Evolutionary conservation across 2,329 filamentous ascomycete species (phyloP), one percentile per base, ranked within the genome.

Genomic region (Fusarium sp.): DNA sequence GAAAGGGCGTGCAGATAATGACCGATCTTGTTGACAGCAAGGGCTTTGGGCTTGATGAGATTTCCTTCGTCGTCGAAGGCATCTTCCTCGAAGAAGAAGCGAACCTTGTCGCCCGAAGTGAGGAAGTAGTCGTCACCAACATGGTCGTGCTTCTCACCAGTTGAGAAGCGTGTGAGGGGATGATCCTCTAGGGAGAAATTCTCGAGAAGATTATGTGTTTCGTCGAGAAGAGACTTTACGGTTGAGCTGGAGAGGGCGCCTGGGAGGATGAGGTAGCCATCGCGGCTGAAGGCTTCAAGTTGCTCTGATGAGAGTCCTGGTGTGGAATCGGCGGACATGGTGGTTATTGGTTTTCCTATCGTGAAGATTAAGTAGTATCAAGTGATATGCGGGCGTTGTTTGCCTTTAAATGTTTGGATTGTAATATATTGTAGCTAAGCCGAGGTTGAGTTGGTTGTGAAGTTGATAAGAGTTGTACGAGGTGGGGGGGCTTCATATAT

Each of bases 21-120:
- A 4, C 93, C 91, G 76, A 94, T 94, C 81, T 94, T 93, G 84
- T 98, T 99, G 77, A 99, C 92, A 56, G 96, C 93, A 55, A 86
- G 88, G 66, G 92, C 84, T 79, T 97, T 97, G 39, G 94, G 93
- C 73, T 94, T 94, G 13, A 82, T 83, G 5, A 98, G 88, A 2
- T 83, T 81, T 39, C 92, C 91, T 0, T 80, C 75, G 11, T 83
- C 71, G 74, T 91, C 84, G 79, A 98, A 95, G 68, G 95, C 95
- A 80, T 96, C 94, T 80, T 97, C 94, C 81, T 98, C 95, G 80
- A 98, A 97, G 87, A 98, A 98, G 87, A 97, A 98, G 62, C 94
- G 92, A 65, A 98, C 84, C 82, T 98, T 95, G 84, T 98, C 93
- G 65, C 94, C 94, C 5, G 92, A 96, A 2, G 85, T 87, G 4